Evolutionary conservation across 257 asterid species (phyloP).

Genomic region (Solanum ossicruentum): DNA sequence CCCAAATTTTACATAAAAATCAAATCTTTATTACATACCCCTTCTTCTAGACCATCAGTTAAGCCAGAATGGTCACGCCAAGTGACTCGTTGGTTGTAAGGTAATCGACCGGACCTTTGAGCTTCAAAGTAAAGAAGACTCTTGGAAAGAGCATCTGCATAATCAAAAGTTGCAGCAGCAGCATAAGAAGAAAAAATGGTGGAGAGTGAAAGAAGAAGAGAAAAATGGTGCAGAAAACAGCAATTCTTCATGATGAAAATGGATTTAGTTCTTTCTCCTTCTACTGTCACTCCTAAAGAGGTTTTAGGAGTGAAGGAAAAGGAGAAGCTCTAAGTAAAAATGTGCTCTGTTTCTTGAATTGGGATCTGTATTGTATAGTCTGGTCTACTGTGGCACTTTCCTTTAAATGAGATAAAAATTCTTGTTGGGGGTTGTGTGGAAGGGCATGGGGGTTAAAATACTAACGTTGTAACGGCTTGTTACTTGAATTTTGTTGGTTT

Average conservation of each 20-base stretch:
- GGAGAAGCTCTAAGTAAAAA: neutral
- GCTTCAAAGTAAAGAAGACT: slow-evolving; percentile 21
- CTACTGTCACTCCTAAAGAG: slow-evolving; percentile 1
- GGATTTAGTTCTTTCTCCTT: neutral
- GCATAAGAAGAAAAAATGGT: neutral
- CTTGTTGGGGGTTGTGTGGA: neutral
- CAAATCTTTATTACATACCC: neutral
- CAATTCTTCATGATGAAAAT: neutral
- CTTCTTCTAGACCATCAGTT: slow-evolving; percentile 25
- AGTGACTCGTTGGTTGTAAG: slow-evolving; percentile 18
- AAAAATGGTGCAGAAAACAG: neutral
- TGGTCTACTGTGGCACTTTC: neutral
- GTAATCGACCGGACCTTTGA: slow-evolving; percentile 25
- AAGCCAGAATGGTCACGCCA: slow-evolving; percentile 28
- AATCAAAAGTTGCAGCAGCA: slow-evolving; percentile 2
- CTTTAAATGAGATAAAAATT: neutral
- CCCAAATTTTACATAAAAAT: too few relatives aligned
- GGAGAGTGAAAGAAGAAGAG: neutral
- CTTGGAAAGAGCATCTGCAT: slow-evolving; percentile 16
- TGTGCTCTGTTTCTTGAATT: neutral
- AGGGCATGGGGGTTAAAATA: neutral
- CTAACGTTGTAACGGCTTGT: neutral
- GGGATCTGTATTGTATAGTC: neutral
- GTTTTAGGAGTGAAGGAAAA: slow-evolving; percentile 4
- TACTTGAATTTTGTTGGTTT: neutral